Base-by-base conservation (phyloP, 306 rosid genomes). In the Morella rubra region DNA sequence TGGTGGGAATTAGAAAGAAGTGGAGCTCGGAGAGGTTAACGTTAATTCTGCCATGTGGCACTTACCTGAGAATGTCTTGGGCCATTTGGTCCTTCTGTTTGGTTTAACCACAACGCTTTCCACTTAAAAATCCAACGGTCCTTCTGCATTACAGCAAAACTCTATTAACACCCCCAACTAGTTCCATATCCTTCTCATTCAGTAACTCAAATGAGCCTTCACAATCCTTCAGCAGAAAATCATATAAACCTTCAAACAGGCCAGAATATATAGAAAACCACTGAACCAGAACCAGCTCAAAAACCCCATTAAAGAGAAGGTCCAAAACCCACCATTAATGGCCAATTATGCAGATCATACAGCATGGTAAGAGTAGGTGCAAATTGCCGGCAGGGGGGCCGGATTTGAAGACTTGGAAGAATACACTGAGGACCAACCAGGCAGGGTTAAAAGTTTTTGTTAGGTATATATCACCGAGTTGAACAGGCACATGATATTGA, bases 11-110 rank as follows among this genome's bases (percentile, higher is more conserved):
- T 32, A 61, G 32, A 71, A 75, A 85, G 45, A 73, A 66, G 71
- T 44, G 76, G 75, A 71, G 68, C 73, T 37, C n/a, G 73, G 49
- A 80, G 45, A 72, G 67, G 20, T 78, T 68, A 79, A 89, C 85
- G 84, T 87, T 81, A 75, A 80, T 73, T 61, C 64, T 79, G 86
- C 85, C 90, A 85, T 51, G 56, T 88, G 88, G 86, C 81, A 69
- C 47, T 32, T 44, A 13, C 51, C 40, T 47, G 50, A 81, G 69
- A 68, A 18, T 68, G 44, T 18, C 55, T 73, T 59, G 78, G 77
- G 20, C 37, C 72, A 77, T 76, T 53, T 70, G 54, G 66, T 67
- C 75, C 80, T 45, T 76, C 7, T 37, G 12, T 82, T 79, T 84
- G 49, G 65, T 76, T 60, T 40, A 22, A 65, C 13, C 68, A 9